Percentiles rank a stretch among this genome's conserved stretches.
These are phyloP conservation scores for Ceratocystis destructans DNA, from an alignment of 2,329 filamentous ascomycete genomes.

Conservation along the genomic window DNA sequence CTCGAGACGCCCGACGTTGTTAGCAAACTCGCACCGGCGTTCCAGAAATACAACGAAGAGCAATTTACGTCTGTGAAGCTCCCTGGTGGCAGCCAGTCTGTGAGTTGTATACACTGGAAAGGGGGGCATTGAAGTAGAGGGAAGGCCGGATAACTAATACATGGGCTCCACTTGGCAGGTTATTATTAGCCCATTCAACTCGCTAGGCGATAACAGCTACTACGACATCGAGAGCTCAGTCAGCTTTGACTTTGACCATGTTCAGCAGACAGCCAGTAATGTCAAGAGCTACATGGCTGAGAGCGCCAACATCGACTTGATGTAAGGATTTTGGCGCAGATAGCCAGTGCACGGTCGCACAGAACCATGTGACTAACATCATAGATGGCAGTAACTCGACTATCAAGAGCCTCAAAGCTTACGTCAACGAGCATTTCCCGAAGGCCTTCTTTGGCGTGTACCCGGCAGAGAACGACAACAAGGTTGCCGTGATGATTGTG, in stretches of 20 bases:
- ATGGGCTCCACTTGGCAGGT: constrained; percentile 36
- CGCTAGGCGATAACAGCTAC: constrained; percentile 67
- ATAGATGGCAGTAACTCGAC: constrained; percentile 51
- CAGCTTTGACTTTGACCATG: constrained; percentile 80
- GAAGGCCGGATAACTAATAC: background rate
- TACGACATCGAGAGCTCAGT: constrained; percentile 80
- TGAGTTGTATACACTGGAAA: constrained; percentile 21
- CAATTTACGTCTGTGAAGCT: constrained; percentile 84
- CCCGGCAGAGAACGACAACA: constrained; percentile 60
- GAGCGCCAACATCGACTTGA: constrained; percentile 59
- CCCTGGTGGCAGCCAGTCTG: constrained; percentile 60
- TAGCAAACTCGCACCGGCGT: constrained; percentile 63
- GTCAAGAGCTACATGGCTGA: constrained; percentile 70
- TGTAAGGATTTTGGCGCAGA: constrained; percentile 41
- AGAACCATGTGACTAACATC: too few species aligned
- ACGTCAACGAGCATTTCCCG: constrained; percentile 80
- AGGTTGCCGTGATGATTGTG: constrained; percentile 69
- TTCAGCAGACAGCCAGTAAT: constrained; percentile 65
- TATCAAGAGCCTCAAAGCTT: constrained; percentile 58
- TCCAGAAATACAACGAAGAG: constrained; percentile 91
- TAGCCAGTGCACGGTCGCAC: too few species aligned
- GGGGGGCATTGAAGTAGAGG: background rate
- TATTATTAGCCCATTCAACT: constrained; percentile 76
- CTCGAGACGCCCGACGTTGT: constrained; percentile 53
- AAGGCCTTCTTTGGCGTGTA: constrained; percentile 70